Evolutionary conservation across 345 rosid genomes (phyloP), one percentile per base, ranked within the genome.

Genomic region (Aurinia saxatilis): DNA sequence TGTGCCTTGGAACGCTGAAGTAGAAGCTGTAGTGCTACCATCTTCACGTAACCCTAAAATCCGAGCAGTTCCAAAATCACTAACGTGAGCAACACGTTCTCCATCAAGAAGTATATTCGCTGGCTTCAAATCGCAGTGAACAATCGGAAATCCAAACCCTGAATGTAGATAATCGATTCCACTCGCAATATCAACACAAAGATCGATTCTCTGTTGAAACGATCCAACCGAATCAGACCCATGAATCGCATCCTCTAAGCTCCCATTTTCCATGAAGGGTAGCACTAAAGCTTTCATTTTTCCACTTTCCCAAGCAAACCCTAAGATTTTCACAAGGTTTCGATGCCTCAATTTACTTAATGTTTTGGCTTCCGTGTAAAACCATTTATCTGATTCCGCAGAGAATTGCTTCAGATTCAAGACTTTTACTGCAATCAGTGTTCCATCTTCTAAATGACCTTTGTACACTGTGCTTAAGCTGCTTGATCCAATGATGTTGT

Each of bases 51-150:
- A 37, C 47, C 83, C 88, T 23, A 88, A 77, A 50, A 91, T 86
- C 39, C 92, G 79, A 55, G 96, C 90, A 13, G 98, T 91, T 41
- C 98, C 98, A n/a, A 91, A 91, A 69, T 91, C 98, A 18, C 98
- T 83, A n/a, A 88, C 96, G 67, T 84, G 88, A 21, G 90, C 87
- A 8, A 77, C 77, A 75, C 85, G 78, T 5, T 81, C 75, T 36
- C 68, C 71, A 69, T 88, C 86, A 53, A 91, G 55, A 34, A 88
- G 86, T 70, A 91, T 49, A 72, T 91, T 91, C 34, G 95, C 82
- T 37, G 95, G 98, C 77, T 91, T 91, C 73, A 91, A 53, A 76
- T 91, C 96, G 8, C 98, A 83, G 50, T 91, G 98, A 33, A 86
- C 85, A 31, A 88, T 78, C 18, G 98, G 95, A 60, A 77, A 73